A percentile compares a stretch with the other conserved stretches of the same genome.
Evolutionary conservation across 2,329 filamentous ascomycete species (phyloP).

Genomic region (Pestalotiopsis sp.): DNA sequence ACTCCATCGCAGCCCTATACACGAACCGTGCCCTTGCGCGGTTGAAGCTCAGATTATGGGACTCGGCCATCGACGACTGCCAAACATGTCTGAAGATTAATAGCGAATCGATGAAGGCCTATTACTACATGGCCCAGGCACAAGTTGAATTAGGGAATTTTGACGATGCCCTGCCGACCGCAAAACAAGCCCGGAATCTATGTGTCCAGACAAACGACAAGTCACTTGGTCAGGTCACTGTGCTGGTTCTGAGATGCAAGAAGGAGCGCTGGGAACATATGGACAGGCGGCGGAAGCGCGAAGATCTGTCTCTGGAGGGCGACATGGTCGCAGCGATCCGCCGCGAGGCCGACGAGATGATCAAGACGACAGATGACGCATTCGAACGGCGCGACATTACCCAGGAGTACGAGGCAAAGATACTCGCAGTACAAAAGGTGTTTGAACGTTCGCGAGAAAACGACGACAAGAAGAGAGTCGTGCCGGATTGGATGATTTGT

Average conservation of each 20-base stretch:
- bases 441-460: constrained; percentile 55
- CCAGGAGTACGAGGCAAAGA: constrained; percentile 51
- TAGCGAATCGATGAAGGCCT: constrained; percentile 74
- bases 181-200: constrained; percentile 71
- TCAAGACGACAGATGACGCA: constrained; percentile 24
- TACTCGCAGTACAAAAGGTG: constrained; percentile 42
- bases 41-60: constrained; percentile 73
- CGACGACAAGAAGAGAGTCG: constrained; percentile 53
- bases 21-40: constrained; percentile 88
- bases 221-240: constrained; percentile 71
- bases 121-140: constrained; percentile 82
- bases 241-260: constrained; percentile 77
- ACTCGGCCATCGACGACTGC: constrained; percentile 78
- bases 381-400: constrained; percentile 49
- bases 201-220: constrained; percentile 66
- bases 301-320: constrained; percentile 59
- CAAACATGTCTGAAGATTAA: constrained; percentile 71
- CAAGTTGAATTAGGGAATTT: constrained; percentile 74
- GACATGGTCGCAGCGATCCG: constrained; percentile 59
- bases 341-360: constrained; percentile 45
- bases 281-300: constrained; percentile 64
- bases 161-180: constrained; percentile 72
- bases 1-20: constrained; percentile 65
- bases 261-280: constrained; percentile 81
- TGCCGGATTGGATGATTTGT: constrained; percentile 78